Evolutionary conservation across 192 early-diverging fungal species (phyloP), one percentile per base, ranked within the genome.

Genomic region (Backusella circina): DNA sequence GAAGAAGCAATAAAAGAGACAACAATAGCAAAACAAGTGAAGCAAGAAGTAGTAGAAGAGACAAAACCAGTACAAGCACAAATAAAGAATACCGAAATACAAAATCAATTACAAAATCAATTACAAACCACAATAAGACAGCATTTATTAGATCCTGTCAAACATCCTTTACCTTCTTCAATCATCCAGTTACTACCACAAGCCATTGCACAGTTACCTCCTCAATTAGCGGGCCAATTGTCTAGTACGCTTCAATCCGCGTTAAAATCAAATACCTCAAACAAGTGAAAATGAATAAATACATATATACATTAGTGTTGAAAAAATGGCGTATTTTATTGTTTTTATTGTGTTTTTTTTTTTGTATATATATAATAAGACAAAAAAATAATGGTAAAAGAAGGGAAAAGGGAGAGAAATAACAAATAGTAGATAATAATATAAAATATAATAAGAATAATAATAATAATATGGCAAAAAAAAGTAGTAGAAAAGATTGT

Each of bases 51-150:
- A 41, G 5, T 69, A 5, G 12, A 23, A 41, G 33, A 18, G 15
- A 35, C 35, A 44, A 23, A 38, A 33, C 35, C 23, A 28, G 26
- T 26, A 9, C 32, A 15, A 39, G 8, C 9, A 57, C 35, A 37
- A 28, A n/a, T 70, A 23, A 38, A 38, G 12, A 21, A 18, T 13
- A 39, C 68, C 23, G 23, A 37, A 15, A 15, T 36, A n/a, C 44
- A 72, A 30, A 72, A 47, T 31, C 74, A 80, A 30, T 33, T 80
- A 32, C 78, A 75, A 65, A 41, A 72, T 15, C 78, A 80, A 37
- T 36, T 80, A 41, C 78, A 80, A 75, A 71, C 65, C 32, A 80
- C 78, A 64, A 80, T 80, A 39, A 74, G 78, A 44, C 78, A 80
- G 28, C 73, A 80, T 21, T 54, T 80, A 33, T 50, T 75, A 1